Percentiles rank a stretch among this genome's conserved stretches.
Conservation (phyloP, 148 eudicot species). For the Chenopodium quinoa region DNA sequence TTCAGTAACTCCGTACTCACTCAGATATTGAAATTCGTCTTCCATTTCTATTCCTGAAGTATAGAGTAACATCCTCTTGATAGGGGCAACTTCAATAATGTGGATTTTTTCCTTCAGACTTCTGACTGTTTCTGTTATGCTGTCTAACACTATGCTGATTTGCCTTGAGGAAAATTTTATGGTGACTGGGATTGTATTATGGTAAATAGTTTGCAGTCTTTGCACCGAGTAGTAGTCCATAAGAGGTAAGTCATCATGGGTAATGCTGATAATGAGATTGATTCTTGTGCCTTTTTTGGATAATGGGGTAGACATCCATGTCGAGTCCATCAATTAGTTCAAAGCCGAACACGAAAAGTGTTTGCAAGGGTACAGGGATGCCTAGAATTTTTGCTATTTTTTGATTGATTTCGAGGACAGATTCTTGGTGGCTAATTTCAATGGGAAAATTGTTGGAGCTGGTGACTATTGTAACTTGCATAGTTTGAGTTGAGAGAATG, state of each 20-base stretch:
- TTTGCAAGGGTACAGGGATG: constrained; percentile 53
- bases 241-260: constrained; percentile 7
- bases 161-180: constrained; percentile 56
- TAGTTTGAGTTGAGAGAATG: constrained; percentile 18
- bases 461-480: constrained; percentile 59
- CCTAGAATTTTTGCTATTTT: constrained; percentile 46
- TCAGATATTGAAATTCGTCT: constrained; percentile 54
- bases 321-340: constrained; percentile 64
- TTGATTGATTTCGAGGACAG: constrained; percentile 62
- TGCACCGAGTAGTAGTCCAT: constrained; percentile 12
- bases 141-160: constrained; percentile 58
- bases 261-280: constrained; percentile 39
- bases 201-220: neutral
- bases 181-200: constrained; percentile 38
- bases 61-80: constrained; percentile 60
- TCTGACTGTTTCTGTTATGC: constrained; percentile 61
- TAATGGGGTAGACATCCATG: constrained; percentile 74
- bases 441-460: constrained; percentile 38
- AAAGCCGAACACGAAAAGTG: constrained; percentile 51
- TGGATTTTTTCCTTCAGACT: constrained; percentile 92
- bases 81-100: constrained; percentile 78
- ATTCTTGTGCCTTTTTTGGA: constrained; percentile 63
- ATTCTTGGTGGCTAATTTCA: constrained; percentile 54
- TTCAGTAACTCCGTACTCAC: constrained; percentile 55
- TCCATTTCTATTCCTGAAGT: constrained; percentile 66